Evolutionary conservation across 2,329 filamentous ascomycete genomes (phyloP).

Genomic region (Botrytis fabae): DNA sequence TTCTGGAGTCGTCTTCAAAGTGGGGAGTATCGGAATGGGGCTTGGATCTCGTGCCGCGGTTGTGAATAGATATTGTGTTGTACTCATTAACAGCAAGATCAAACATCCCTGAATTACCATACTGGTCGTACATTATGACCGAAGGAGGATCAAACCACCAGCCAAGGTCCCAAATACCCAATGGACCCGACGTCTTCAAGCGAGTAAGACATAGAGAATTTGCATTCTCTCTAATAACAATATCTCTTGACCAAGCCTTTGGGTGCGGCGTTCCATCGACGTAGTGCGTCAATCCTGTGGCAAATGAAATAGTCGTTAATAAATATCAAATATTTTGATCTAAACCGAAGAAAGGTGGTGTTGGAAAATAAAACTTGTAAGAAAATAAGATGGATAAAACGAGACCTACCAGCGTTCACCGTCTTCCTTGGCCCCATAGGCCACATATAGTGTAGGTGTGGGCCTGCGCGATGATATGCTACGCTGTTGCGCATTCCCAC

Average conservation of each 20-base stretch:
- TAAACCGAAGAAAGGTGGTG: background rate
- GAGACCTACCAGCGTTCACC: background rate
- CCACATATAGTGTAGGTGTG: slow-evolving; percentile 5
- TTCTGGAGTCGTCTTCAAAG: background rate
- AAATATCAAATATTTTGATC: background rate
- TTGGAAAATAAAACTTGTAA: background rate
- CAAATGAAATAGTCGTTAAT: background rate
- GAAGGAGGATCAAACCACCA: background rate
- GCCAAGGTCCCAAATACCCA: background rate
- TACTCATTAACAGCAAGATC: background rate
- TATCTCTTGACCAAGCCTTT: background rate
- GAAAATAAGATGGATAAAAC: background rate
- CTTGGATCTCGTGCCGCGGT: background rate
- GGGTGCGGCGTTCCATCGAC: background rate
- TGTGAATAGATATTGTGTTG: background rate
- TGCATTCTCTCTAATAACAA: background rate
- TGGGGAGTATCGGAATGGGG: background rate
- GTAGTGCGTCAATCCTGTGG: background rate
- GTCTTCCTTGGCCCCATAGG: background rate
- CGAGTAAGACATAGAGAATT: slow-evolving; percentile 1
- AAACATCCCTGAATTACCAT: slow-evolving; percentile 5
- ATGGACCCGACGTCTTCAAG: background rate
- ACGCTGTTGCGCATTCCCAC: background rate
- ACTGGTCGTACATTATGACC: background rate
- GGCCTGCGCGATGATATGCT: background rate